A percentile compares a stretch with the other conserved stretches of the same genome.
These are phyloP conservation scores for Cucumis hystrix DNA, from an alignment of 306 rosid species.

Conservation along the genomic window DNA sequence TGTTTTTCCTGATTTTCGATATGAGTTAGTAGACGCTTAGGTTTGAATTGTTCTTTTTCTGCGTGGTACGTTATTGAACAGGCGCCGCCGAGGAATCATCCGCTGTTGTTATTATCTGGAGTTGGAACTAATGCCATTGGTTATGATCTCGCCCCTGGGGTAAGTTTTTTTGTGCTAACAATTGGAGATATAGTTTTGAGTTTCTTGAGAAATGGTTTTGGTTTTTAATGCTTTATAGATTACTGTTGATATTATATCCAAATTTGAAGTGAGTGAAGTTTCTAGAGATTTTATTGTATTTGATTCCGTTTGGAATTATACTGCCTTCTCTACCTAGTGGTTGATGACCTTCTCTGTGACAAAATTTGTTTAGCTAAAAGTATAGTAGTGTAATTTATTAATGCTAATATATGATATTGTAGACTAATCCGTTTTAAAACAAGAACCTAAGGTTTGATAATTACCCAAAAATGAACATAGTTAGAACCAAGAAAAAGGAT, in stretches of 20 bases:
- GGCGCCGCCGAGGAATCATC: constrained; percentile 89
- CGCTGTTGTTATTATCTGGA: constrained; percentile 76
- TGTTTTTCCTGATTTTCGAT: background rate
- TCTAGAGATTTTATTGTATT: background rate
- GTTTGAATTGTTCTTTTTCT: background rate
- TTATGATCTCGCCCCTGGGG: constrained; percentile 88
- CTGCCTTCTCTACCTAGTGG: background rate
- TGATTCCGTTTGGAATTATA: background rate
- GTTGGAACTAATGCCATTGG: constrained; percentile 98
- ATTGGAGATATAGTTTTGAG: background rate
- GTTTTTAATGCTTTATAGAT: background rate
- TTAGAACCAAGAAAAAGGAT: background rate
- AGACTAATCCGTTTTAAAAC: background rate
- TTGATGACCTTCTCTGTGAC: background rate
- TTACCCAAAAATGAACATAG: no score
- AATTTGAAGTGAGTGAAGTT: background rate
- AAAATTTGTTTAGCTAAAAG: background rate
- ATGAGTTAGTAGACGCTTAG: background rate
- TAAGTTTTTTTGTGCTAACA: background rate
- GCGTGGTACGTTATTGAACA: constrained; percentile 3
- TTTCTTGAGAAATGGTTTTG: background rate
- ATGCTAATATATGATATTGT: background rate
- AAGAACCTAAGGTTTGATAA: background rate
- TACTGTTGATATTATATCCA: background rate
- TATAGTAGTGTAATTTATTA: background rate